These are phyloP conservation scores for Alternaria incomplexa DNA, from an alignment of 2,329 filamentous ascomycete genomes.

Conservation along the genomic window DNA sequence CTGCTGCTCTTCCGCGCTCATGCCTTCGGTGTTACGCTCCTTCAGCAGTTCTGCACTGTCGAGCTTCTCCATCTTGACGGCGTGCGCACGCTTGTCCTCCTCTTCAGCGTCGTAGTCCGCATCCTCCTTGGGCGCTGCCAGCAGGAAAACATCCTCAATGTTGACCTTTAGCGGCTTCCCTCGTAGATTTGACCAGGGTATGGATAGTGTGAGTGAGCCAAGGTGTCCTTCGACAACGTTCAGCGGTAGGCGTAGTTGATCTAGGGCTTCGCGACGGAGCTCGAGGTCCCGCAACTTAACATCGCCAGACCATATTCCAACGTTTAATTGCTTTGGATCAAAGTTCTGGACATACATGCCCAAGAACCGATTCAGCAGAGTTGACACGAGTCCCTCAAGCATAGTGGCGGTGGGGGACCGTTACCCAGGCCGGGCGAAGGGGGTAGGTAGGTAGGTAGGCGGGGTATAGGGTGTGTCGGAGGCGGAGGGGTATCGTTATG, in stretches of 20 bases:
- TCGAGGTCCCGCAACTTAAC: constrained; percentile 94
- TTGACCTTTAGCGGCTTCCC: constrained; percentile 93
- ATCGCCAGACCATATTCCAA: constrained; percentile 98
- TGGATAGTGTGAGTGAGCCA: constrained; percentile 86
- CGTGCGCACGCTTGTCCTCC: constrained; percentile 82
- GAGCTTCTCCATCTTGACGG: constrained; percentile 98
- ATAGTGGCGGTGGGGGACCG: constrained; percentile 70
- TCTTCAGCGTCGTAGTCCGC: constrained; percentile 91
- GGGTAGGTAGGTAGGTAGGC: constrained; percentile 9
- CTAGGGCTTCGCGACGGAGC: constrained; percentile 90
- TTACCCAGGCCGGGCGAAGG: constrained; percentile 71
- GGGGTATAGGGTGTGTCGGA: constrained; percentile 23
- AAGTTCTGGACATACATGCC: constrained; percentile 99
- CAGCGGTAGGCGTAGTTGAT: constrained; percentile 94
- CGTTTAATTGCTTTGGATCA: constrained; percentile 95
- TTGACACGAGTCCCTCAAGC: constrained; percentile 96
- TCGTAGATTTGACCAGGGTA: constrained; percentile 96
- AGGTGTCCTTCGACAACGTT: constrained; percentile 97
- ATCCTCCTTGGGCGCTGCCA: constrained; percentile 95
- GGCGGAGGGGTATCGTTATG: constrained; percentile 33
- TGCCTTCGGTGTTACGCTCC: constrained; percentile 87
- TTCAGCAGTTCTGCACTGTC: constrained; percentile 95
- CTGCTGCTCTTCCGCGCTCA: constrained; percentile 93
- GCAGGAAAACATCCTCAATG: constrained; percentile 94
- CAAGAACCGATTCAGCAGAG: constrained; percentile 97